Evolutionary conservation across 352 stramenopile genomes (phyloP).

Genomic region (Pythium phragmitis): DNA sequence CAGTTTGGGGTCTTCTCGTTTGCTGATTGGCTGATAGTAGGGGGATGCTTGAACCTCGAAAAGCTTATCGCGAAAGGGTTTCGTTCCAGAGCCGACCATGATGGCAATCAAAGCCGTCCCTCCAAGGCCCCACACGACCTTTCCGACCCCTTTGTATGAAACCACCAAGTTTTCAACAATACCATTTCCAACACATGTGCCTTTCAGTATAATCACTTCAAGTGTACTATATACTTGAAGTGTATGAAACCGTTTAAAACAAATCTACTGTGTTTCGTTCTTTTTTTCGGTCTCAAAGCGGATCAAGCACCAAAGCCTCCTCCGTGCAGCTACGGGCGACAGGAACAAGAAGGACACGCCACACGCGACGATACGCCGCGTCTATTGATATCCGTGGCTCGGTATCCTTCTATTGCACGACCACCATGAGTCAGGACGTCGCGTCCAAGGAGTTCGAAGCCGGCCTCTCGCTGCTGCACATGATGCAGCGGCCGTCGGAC

Average conservation of each 20-base stretch:
- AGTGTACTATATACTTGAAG: not conserved
- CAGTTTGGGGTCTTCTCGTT: constrained; percentile 1
- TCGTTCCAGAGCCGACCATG: constrained; percentile 20
- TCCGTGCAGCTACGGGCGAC: constrained; percentile 15
- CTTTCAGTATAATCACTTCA: constrained; percentile 1
- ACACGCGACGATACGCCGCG: not conserved
- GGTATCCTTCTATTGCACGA: not conserved
- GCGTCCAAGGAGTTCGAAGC: constrained; percentile 60
- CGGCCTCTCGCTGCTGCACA: constrained; percentile 59
- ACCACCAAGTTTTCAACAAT: not conserved
- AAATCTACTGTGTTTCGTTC: constrained; percentile 6
- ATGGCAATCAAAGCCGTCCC: constrained; percentile 24
- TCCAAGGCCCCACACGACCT: constrained; percentile 27
- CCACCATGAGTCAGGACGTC: constrained; percentile 24
- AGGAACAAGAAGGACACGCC: not conserved
- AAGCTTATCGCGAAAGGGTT: constrained; percentile 35
- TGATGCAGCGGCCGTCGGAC: constrained; percentile 41
- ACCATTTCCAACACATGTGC: constrained; percentile 6
- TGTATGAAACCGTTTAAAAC: constrained; percentile 15
- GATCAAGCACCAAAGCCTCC: not conserved
- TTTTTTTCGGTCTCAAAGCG: constrained; percentile 17
- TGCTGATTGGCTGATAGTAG: constrained; percentile 1
- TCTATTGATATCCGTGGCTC: not conserved
- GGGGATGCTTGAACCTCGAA: constrained; percentile 24
- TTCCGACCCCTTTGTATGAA: constrained; percentile 27